Evolutionary conservation across 768 basidiomycete species (phyloP).

Genomic region (Suillus subluteus): DNA sequence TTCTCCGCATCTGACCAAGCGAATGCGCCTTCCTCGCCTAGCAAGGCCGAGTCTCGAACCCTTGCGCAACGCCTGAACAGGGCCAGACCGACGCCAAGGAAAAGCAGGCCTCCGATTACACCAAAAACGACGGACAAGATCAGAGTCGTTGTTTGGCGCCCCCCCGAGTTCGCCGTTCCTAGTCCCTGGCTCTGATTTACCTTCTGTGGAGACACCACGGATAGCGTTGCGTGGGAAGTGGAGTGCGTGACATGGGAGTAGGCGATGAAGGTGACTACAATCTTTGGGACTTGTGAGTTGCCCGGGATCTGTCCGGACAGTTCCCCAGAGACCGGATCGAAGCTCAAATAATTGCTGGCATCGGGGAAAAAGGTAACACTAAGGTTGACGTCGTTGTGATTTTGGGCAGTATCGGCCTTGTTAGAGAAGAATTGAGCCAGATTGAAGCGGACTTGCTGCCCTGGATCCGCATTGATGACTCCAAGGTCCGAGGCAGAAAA

Average conservation of each 20-base stretch:
- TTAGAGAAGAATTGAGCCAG: slow-evolving; percentile 62
- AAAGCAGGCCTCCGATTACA: slow-evolving; percentile 58
- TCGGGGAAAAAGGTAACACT: slow-evolving; percentile 59
- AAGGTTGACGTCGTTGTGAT: slow-evolving; percentile 50
- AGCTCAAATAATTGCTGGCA: slow-evolving; percentile 54
- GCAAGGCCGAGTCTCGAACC: slow-evolving; percentile 63
- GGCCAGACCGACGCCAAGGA: slow-evolving; percentile 59
- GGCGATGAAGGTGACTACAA: slow-evolving; percentile 65
- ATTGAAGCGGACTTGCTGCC: slow-evolving; percentile 53
- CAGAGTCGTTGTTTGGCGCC: slow-evolving; percentile 54
- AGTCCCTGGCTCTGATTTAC: slow-evolving; percentile 39
- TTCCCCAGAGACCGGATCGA: slow-evolving; percentile 47
- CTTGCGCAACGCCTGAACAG: slow-evolving; percentile 56
- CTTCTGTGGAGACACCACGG: slow-evolving; percentile 47
- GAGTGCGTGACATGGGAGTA: slow-evolving; percentile 69
- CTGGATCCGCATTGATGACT: slow-evolving; percentile 55
- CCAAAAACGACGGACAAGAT: slow-evolving; percentile 67
- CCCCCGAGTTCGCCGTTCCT: slow-evolving; percentile 43
- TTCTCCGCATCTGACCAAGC: slow-evolving; percentile 68
- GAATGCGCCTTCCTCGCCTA: slow-evolving; percentile 58
- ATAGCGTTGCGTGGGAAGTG: slow-evolving; percentile 66
- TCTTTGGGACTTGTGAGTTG: slow-evolving; percentile 43
- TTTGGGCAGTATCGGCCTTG: slow-evolving; percentile 33
- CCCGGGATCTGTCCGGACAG: slow-evolving; percentile 61
- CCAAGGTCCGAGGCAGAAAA: slow-evolving; percentile 65